Evolutionary conservation across 139 green algal species (phyloP).

Genomic region (Chlorella sorokiniana): DNA sequence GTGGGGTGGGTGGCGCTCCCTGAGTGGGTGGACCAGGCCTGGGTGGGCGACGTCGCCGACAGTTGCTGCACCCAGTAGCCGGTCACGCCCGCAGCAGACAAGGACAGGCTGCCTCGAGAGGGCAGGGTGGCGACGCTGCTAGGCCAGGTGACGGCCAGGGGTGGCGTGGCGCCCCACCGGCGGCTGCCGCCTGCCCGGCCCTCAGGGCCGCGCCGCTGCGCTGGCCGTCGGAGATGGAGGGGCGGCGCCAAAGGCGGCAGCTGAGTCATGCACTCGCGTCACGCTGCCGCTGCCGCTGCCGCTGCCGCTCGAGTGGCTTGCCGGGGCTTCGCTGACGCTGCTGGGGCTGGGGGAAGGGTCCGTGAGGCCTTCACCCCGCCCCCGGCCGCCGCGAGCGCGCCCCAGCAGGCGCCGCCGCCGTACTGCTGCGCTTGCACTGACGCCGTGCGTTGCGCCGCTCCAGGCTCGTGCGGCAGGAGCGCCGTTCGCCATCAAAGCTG

Average conservation of each 20-base stretch:
- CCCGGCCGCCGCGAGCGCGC: background rate
- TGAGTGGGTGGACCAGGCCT: background rate
- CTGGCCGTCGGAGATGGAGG: background rate
- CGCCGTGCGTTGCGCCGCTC: constrained; percentile 19
- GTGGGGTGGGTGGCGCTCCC: background rate
- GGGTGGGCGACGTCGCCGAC: background rate
- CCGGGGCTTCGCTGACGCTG: background rate
- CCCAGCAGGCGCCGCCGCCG: background rate
- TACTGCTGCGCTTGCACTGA: background rate
- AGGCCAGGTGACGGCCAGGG: background rate
- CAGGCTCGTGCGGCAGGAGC: constrained; percentile 11
- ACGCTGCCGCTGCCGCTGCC: background rate
- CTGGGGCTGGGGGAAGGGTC: background rate
- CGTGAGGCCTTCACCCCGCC: background rate
- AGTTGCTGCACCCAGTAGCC: constrained; percentile 3
- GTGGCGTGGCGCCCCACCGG: background rate
- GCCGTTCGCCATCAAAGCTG: constrained; percentile 30
- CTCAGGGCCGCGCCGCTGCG: background rate
- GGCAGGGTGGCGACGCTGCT: background rate
- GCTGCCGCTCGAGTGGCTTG: background rate
- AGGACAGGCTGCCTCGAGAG: background rate
- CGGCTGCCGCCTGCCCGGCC: background rate
- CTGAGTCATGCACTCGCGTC: background rate
- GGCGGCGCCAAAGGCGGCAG: background rate
- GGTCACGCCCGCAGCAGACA: background rate